A percentile compares a stretch with the other conserved stretches of the same genome.
Conservation (phyloP, 2,329 filamentous ascomycete species). For the Penicillium hordei region DNA sequence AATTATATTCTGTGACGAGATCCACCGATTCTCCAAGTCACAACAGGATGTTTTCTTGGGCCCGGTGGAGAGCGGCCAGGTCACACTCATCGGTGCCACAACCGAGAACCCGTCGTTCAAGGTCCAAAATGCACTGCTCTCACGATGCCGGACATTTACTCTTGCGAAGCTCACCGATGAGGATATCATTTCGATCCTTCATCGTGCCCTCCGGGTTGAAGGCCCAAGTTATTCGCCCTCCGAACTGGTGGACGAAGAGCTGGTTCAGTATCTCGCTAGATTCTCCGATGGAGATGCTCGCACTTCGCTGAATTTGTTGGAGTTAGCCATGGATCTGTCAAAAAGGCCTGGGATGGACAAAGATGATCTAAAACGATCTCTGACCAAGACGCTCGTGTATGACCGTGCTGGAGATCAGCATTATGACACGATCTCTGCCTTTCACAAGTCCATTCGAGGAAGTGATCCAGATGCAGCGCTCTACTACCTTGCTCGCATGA, state of each 20-base stretch:
- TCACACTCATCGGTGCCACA: constrained; percentile 91
- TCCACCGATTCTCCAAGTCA: constrained; percentile 84
- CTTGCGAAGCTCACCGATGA: constrained; percentile 71
- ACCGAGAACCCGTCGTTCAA: constrained; percentile 98
- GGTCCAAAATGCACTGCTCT: constrained; percentile 81
- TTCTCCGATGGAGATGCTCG: constrained; percentile 93
- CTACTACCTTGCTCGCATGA: constrained; percentile 94
- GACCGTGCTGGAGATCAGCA: constrained; percentile 94
- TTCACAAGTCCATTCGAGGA: constrained; percentile 93
- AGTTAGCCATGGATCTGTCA: constrained; percentile 79
- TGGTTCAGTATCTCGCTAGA: constrained; percentile 76
- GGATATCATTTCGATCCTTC: constrained; percentile 71
- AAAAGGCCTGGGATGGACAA: constrained; percentile 65
- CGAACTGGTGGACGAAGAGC: constrained; percentile 68
- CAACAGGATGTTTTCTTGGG: constrained; percentile 95
- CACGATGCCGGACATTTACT: constrained; percentile 87
- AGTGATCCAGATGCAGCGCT: constrained; percentile 82
- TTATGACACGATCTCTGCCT: constrained; percentile 95
- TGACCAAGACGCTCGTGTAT: constrained; percentile 93
- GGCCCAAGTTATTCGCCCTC: constrained; percentile 50
- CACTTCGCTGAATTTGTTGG: constrained; percentile 87
- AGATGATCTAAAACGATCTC: constrained; percentile 72
- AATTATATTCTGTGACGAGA: constrained; percentile 97
- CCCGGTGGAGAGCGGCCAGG: constrained; percentile 84
- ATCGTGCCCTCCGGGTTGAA: constrained; percentile 70